Conservation (phyloP, 1,284 basidiomycete genomes). For the Cutaneotrichosporon cyanovorans region DNA sequence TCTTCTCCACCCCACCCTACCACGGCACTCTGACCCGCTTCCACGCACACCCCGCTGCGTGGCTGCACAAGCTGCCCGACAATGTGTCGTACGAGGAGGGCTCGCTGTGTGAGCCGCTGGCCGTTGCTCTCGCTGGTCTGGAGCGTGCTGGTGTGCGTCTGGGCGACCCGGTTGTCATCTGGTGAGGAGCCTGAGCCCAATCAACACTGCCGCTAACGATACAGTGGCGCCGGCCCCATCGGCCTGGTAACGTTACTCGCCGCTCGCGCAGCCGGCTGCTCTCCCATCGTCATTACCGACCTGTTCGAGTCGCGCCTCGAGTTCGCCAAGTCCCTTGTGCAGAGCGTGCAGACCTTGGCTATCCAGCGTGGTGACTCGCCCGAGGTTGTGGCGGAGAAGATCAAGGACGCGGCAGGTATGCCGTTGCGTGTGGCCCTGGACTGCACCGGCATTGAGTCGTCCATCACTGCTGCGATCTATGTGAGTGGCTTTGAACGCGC, state of each 20-base stretch:
- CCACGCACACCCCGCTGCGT: slow-evolving; percentile 51
- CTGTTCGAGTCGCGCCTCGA: slow-evolving; percentile 49
- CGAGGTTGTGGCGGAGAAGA: slow-evolving; percentile 35
- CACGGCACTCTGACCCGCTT: slow-evolving; percentile 49
- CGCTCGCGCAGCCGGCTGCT: slow-evolving; percentile 50
- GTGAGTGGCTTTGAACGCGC: slow-evolving; percentile 44
- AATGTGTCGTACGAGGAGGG: slow-evolving; percentile 50
- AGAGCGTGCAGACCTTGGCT: slow-evolving; percentile 46
- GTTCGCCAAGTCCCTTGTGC: slow-evolving; percentile 50
- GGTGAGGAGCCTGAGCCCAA: slow-evolving; percentile 26
- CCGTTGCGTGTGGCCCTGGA: slow-evolving; percentile 41
- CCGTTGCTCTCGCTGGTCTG: slow-evolving; percentile 51
- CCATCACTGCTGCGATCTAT: slow-evolving; percentile 72
- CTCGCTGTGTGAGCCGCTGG: slow-evolving; percentile 50
- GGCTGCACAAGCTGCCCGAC: slow-evolving; percentile 52
- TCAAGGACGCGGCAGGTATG: slow-evolving; percentile 39
- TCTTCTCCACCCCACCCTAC: slow-evolving; percentile 50
- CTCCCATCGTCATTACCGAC: slow-evolving; percentile 52
- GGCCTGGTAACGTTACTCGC: slow-evolving; percentile 51
- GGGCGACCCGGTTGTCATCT: slow-evolving; percentile 49
- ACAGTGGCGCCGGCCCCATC: slow-evolving; percentile 50
- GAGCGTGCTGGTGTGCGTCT: slow-evolving; percentile 48
- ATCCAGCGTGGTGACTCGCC: slow-evolving; percentile 34
- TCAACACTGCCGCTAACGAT: neutral
- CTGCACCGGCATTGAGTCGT: slow-evolving; percentile 74